Conservation (phyloP, 805 yeast genomes). For the Metschnikowia gelsemii region DNA sequence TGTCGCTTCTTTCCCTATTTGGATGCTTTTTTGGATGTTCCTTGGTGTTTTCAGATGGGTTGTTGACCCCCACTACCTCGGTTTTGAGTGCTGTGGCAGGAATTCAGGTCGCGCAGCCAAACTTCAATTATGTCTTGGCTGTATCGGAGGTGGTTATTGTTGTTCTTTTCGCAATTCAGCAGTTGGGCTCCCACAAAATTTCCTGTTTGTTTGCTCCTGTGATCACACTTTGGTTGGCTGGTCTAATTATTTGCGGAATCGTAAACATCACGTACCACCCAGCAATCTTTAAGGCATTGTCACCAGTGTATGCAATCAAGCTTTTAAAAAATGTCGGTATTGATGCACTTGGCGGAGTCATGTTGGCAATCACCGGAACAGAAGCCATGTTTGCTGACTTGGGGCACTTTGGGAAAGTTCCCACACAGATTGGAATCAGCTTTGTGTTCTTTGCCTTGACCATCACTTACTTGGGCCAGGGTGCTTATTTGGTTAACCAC, state of each 20-base stretch:
- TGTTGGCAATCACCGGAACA: slow-evolving; percentile 57
- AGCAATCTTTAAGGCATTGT: slow-evolving; percentile 45
- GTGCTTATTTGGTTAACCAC: slow-evolving; percentile 44
- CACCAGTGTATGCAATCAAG: slow-evolving; percentile 52
- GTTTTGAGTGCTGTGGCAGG: slow-evolving; percentile 59
- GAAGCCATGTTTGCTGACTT: slow-evolving; percentile 68
- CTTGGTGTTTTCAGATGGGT: slow-evolving; percentile 57
- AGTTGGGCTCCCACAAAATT: slow-evolving; percentile 50
- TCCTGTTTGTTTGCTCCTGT: slow-evolving; percentile 55
- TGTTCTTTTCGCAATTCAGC: slow-evolving; percentile 46
- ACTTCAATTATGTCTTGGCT: slow-evolving; percentile 44
- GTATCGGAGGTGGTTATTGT: slow-evolving; percentile 50
- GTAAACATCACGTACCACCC: slow-evolving; percentile 47
- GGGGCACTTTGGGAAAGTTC: slow-evolving; percentile 52
- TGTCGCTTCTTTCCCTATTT: slow-evolving; percentile 35
- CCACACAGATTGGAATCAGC: slow-evolving; percentile 49
- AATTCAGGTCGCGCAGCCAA: slow-evolving; percentile 51
- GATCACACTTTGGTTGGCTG: slow-evolving; percentile 49
- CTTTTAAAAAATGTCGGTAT: slow-evolving; percentile 40
- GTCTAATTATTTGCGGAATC: slow-evolving; percentile 46
- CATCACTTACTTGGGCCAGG: slow-evolving; percentile 58
- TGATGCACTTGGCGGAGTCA: slow-evolving; percentile 48
- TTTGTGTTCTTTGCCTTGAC: slow-evolving; percentile 55
- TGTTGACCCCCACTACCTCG: slow-evolving; percentile 63
- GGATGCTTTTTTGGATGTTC: slow-evolving; percentile 55